Evolutionary conservation across 192 early-diverging fungal species (phyloP).

Genomic region (Funneliformis geosporum): DNA sequence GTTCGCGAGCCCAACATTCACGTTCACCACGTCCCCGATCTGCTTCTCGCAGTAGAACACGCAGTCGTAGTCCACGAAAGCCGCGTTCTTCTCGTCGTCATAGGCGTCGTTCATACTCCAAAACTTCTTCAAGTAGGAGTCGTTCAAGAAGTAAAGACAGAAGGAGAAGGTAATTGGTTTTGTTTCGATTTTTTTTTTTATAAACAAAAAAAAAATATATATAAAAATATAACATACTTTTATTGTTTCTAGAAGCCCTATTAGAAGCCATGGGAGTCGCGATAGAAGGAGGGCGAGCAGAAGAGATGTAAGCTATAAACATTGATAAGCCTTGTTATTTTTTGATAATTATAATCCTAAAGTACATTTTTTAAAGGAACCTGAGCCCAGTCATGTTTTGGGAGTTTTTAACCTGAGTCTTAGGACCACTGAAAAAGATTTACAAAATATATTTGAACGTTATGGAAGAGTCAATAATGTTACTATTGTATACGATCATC

Average conservation of each 20-base stretch:
- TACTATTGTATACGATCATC: constrained; percentile 61
- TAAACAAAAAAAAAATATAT: neutral
- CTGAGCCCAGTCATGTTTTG: constrained; percentile 55
- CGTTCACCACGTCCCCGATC: constrained; percentile 14
- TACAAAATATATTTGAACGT: constrained; percentile 57
- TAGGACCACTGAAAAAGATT: constrained; percentile 57
- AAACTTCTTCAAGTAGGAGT: constrained; percentile 27
- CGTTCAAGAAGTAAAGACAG: constrained; percentile 18
- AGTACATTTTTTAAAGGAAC: constrained; percentile 18
- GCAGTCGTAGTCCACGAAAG: constrained; percentile 16
- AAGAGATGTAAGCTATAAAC: neutral
- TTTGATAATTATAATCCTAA: neutral
- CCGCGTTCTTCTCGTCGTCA: constrained; percentile 15
- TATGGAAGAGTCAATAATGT: constrained; percentile 63
- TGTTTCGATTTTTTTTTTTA: neutral
- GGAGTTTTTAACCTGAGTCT: constrained; percentile 74
- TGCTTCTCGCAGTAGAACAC: constrained; percentile 1
- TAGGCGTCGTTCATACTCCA: constrained; percentile 30
- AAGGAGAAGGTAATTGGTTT: neutral
- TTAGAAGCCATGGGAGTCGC: constrained; percentile 23
- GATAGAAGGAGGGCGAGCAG: constrained; percentile 27
- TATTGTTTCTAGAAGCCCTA: neutral
- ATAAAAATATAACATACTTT: neutral
- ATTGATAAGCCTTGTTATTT: no score
- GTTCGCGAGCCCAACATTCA: constrained; percentile 6